A percentile compares a stretch with the other conserved stretches of the same genome.
phyloP scores from a whole-genome alignment of 257 asterid genomes.

The Penstemon newberryi region DNA sequence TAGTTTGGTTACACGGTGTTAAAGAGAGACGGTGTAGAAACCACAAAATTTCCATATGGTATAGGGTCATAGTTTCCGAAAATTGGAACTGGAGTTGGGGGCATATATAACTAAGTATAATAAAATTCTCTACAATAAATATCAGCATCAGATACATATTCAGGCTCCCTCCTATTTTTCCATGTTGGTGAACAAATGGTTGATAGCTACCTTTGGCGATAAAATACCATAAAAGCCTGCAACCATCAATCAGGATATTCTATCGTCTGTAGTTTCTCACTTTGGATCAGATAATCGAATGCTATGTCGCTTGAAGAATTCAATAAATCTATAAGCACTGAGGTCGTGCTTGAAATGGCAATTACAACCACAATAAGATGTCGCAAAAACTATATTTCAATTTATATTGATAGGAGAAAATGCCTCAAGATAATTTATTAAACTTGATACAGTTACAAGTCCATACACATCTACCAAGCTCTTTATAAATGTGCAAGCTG shows the following conservation, averaged over 20 bases:
- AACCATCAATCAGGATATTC: neutral
- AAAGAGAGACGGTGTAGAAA: too few relatives aligned
- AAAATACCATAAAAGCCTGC: neutral
- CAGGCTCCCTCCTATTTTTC: too few relatives aligned
- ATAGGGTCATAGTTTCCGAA: too few relatives aligned
- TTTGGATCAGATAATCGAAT: constrained; percentile 46
- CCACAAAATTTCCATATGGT: too few relatives aligned
- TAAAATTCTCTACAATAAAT: too few relatives aligned
- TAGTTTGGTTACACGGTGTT: too few relatives aligned
- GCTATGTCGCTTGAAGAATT: constrained; percentile 76
- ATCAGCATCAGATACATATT: too few relatives aligned
- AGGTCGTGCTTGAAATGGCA: constrained; percentile 69
- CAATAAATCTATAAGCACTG: constrained; percentile 85
- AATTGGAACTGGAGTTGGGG: too few relatives aligned
- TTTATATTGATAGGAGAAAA: neutral
- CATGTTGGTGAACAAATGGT: too few relatives aligned
- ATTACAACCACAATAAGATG: constrained; percentile 23
- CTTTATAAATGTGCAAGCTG: neutral
- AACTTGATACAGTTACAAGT: neutral
- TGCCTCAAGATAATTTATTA: neutral
- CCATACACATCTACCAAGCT: neutral
- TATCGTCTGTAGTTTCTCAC: constrained; percentile 19
- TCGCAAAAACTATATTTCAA: neutral
- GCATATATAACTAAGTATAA: too few relatives aligned
- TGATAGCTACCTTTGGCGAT: too few relatives aligned